These are phyloP conservation scores for Daldinia grandis DNA, from an alignment of 495 filamentous ascomycete genomes.

Conservation along the genomic window DNA sequence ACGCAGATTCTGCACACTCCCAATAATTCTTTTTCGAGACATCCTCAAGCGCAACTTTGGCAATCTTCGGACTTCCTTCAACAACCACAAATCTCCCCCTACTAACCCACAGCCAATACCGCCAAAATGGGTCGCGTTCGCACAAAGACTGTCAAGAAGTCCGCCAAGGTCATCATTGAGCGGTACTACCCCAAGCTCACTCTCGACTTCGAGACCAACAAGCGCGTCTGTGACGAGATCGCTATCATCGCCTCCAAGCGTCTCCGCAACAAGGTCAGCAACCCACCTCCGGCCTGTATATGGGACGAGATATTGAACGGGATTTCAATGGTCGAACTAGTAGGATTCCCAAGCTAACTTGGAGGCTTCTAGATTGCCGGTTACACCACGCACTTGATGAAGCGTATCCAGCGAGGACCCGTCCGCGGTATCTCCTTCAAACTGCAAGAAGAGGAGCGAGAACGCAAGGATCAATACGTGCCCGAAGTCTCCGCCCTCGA, in stretches of 20 bases:
- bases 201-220: conserved; percentile 99
- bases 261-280: conserved; percentile 91
- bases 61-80: conserved; percentile 28
- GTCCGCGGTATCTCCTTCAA: conserved; percentile 99
- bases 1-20: conserved; percentile 41
- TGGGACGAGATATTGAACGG: background rate
- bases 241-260: conserved; percentile 98
- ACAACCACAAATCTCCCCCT: conserved; percentile 20
- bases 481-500: conserved; percentile 98
- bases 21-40: conserved; percentile 29
- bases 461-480: conserved; percentile 99
- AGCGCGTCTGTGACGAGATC: conserved; percentile 99
- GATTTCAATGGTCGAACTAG: background rate
- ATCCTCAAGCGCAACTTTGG: conserved; percentile 18
- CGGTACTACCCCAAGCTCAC: conserved; percentile 98
- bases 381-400: conserved; percentile 96
- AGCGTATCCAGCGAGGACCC: conserved; percentile 98
- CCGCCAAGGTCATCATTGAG: conserved; percentile 99
- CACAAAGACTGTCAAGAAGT: conserved; percentile 99
- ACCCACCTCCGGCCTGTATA: background rate
- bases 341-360: conserved; percentile 15
- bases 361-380: conserved; percentile 73
- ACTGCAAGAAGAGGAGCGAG: conserved; percentile 99
- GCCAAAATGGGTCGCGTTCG: conserved; percentile 96
- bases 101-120: conserved; percentile 56